These are phyloP conservation scores for Syncephalis plumigaleata DNA, from an alignment of 371 early-diverging fungal species.

Conservation along the genomic window DNA sequence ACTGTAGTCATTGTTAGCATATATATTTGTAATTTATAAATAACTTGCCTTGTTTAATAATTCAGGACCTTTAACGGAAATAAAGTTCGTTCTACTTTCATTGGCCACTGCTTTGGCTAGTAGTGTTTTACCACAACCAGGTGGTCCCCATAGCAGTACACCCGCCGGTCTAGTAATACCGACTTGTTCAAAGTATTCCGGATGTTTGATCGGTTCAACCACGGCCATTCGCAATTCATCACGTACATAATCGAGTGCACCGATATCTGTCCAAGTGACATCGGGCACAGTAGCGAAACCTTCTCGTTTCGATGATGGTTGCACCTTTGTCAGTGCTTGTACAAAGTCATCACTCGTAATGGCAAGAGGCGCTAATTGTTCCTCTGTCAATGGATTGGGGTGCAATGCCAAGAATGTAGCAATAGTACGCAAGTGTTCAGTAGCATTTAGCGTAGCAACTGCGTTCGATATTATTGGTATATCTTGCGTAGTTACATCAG, in stretches of 20 bases:
- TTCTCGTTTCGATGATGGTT: conserved; percentile 95
- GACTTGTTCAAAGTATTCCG: conserved; percentile 77
- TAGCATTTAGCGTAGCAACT: conserved; percentile 10
- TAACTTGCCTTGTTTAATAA: conserved; percentile 77
- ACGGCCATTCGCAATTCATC: conserved; percentile 93
- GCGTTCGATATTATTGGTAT: not conserved
- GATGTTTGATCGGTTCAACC: conserved; percentile 89
- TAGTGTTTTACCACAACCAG: conserved; percentile 99
- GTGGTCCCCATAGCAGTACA: conserved; percentile 97
- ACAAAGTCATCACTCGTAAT: conserved; percentile 82
- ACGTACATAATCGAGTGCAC: conserved; percentile 71
- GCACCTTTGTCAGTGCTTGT: conserved; percentile 78
- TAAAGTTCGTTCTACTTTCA: conserved; percentile 94
- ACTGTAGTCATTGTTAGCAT: conserved; percentile 21
- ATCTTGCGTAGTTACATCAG: conserved; percentile 8
- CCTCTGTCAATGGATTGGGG: conserved; percentile 53
- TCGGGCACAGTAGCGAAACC: conserved; percentile 96
- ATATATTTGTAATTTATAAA: not conserved
- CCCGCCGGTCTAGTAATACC: conserved; percentile 93
- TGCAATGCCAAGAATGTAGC: conserved; percentile 50
- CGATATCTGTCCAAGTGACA: conserved; percentile 92
- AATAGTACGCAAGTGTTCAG: conserved; percentile 44
- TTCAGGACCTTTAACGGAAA: conserved; percentile 98
- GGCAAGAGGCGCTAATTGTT: conserved; percentile 69
- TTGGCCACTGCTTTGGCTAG: conserved; percentile 98